phyloP scores from a whole-genome alignment of 1,139 yeast genomes.

The Scheffersomyces titani region DNA sequence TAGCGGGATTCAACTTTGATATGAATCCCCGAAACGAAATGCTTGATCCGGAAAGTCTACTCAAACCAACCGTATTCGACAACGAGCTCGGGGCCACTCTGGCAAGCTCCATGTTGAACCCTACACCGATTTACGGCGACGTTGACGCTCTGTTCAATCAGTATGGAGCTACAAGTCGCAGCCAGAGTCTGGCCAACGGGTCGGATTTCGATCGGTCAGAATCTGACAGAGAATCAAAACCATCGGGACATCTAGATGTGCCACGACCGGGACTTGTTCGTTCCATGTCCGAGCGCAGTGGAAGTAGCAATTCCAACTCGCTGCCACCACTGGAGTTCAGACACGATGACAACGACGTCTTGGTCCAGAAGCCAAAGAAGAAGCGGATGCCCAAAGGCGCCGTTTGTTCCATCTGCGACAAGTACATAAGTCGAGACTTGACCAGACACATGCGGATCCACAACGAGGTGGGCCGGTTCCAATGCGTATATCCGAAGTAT shows the following conservation, averaged over 20 bases:
- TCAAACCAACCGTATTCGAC: constrained; percentile 4
- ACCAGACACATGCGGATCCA: constrained; percentile 50
- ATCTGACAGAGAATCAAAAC: neutral
- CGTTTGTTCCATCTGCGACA: constrained; percentile 42
- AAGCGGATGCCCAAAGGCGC: constrained; percentile 41
- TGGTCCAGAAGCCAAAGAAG: constrained; percentile 17
- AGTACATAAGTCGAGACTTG: constrained; percentile 45
- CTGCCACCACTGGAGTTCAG: constrained; percentile 5
- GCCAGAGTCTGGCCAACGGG: neutral
- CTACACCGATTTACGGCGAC: constrained; percentile 1
- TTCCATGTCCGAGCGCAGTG: constrained; percentile 27
- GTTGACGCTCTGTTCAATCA: neutral
- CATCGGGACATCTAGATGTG: neutral
- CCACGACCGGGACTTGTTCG: constrained; percentile 13
- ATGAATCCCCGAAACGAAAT: constrained; percentile 11
- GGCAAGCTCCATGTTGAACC: neutral
- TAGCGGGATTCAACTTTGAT: constrained; percentile 24
- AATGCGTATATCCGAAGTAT: constrained; percentile 44
- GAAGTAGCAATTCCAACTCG: constrained; percentile 10
- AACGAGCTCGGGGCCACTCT: neutral
- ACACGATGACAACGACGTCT: constrained; percentile 8
- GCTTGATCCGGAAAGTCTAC: constrained; percentile 4
- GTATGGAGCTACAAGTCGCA: neutral
- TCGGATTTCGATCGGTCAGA: constrained; percentile 1
- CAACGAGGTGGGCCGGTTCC: constrained; percentile 48